phyloP scores from a whole-genome alignment of 371 early-diverging fungal species.

The Lichtheimia corymbifera region DNA sequence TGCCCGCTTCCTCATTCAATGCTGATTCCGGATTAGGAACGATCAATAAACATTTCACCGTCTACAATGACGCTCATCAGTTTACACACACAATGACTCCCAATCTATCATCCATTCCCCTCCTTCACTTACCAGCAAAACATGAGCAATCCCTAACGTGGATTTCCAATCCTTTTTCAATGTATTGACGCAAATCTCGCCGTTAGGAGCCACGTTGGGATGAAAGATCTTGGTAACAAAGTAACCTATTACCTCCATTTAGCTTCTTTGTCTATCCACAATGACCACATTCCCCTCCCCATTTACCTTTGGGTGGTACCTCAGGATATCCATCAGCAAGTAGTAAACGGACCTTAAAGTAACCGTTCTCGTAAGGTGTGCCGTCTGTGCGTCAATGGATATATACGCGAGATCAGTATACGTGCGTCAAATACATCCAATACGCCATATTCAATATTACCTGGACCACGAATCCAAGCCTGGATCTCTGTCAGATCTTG shows the following conservation, averaged over 20 bases:
- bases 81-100: no score
- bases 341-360: conserved; percentile 65
- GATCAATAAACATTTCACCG: conserved; percentile 88
- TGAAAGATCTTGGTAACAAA: conserved; percentile 92
- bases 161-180: conserved; percentile 92
- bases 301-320: conserved; percentile 73
- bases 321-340: conserved; percentile 71
- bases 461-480: conserved; percentile 88
- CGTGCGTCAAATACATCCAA: neutral
- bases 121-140: conserved; percentile 66
- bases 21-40: conserved; percentile 94
- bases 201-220: conserved; percentile 84
- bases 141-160: conserved; percentile 76
- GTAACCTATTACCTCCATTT: conserved; percentile 40
- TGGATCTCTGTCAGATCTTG: conserved; percentile 75
- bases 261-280: neutral
- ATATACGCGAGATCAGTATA: neutral
- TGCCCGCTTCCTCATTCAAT: conserved; percentile 91
- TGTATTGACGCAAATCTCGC: conserved; percentile 93
- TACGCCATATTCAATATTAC: conserved; percentile 32
- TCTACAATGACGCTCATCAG: conserved; percentile 36
- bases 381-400: conserved; percentile 35
- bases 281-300: neutral
- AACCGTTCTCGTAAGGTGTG: conserved; percentile 82
- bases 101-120: neutral